These are phyloP conservation scores for Yarrowia osloensis DNA, from an alignment of 805 yeast genomes.

Conservation along the genomic window DNA sequence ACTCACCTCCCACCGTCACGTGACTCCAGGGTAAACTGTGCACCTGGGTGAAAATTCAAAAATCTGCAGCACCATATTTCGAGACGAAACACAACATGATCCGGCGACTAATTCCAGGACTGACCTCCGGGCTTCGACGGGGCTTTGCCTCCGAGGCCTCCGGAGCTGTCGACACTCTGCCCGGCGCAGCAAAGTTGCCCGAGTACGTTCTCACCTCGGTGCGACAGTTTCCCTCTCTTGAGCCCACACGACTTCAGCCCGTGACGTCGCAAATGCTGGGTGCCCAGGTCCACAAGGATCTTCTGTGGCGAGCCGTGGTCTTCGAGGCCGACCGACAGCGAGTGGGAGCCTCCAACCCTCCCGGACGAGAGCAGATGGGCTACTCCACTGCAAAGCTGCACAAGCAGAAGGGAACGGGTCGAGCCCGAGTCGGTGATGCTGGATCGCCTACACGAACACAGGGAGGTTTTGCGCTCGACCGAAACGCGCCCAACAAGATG, in stretches of 20 bases:
- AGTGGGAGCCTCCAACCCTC: constrained; percentile 85
- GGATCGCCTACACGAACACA: constrained; percentile 89
- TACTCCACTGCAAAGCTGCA: constrained; percentile 78
- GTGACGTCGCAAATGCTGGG: constrained; percentile 70
- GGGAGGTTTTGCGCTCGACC: constrained; percentile 87
- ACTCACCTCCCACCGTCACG: neutral
- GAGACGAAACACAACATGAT: constrained; percentile 15
- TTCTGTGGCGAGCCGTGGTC: constrained; percentile 91
- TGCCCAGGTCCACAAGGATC: constrained; percentile 81
- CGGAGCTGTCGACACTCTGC: constrained; percentile 6
- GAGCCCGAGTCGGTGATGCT: constrained; percentile 94
- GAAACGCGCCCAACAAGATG: constrained; percentile 87
- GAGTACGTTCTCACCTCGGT: constrained; percentile 73
- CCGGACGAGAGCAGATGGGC: constrained; percentile 83
- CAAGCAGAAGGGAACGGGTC: constrained; percentile 93
- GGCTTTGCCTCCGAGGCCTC: constrained; percentile 30
- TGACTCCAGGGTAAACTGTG: neutral
- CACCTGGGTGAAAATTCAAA: constrained; percentile 16
- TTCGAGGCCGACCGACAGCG: constrained; percentile 87
- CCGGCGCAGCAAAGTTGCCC: constrained; percentile 49
- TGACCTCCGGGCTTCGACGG: constrained; percentile 7
- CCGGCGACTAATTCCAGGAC: constrained; percentile 28
- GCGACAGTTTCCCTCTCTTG: constrained; percentile 85
- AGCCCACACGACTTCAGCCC: constrained; percentile 77
- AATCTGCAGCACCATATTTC: neutral